A percentile compares a stretch with the other conserved stretches of the same genome.
Conservation (phyloP, 2,329 filamentous ascomycete genomes). For the Pseudogymnoascus sp. region DNA sequence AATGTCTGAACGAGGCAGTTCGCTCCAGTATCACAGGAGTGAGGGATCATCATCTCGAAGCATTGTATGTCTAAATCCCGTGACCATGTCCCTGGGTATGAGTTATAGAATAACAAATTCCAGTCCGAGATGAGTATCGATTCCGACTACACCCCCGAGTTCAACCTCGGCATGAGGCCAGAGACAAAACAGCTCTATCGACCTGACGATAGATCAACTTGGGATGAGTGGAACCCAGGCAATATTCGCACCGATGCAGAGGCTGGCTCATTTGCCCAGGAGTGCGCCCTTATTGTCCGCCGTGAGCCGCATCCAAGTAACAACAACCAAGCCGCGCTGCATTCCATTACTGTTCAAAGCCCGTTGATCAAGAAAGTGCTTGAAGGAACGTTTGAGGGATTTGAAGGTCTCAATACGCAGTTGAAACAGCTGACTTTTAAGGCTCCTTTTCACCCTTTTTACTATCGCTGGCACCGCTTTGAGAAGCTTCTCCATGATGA, state of each 20-base stretch:
- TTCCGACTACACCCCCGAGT: constrained; percentile 12
- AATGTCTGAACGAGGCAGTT: constrained; percentile 11
- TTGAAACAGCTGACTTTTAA: constrained; percentile 29
- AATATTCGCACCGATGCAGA: constrained; percentile 14
- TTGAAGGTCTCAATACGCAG: constrained; percentile 27
- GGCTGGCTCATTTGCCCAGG: constrained; percentile 12
- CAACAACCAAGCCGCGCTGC: constrained; percentile 18
- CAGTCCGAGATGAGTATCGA: constrained; percentile 15
- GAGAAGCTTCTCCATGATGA: constrained; percentile 19
- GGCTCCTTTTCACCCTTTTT: constrained; percentile 30
- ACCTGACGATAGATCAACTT: constrained; percentile 15
- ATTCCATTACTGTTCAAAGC: constrained; percentile 31
- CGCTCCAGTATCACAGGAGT: constrained; percentile 13
- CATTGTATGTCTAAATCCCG: not conserved
- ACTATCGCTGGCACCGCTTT: constrained; percentile 30
- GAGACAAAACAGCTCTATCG: constrained; percentile 19
- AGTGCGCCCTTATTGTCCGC: constrained; percentile 23
- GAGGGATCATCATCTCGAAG: constrained; percentile 2
- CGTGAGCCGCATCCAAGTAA: constrained; percentile 19
- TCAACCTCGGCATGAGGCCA: constrained; percentile 6
- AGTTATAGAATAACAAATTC: not conserved
- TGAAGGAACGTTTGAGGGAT: constrained; percentile 26
- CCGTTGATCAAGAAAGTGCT: constrained; percentile 28
- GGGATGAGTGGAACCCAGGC: constrained; percentile 17
- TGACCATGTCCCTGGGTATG: not conserved